A percentile compares a stretch with the other conserved stretches of the same genome.
Conservation (phyloP, 106 monocot species). For the Acanthochlamys bracteata region DNA sequence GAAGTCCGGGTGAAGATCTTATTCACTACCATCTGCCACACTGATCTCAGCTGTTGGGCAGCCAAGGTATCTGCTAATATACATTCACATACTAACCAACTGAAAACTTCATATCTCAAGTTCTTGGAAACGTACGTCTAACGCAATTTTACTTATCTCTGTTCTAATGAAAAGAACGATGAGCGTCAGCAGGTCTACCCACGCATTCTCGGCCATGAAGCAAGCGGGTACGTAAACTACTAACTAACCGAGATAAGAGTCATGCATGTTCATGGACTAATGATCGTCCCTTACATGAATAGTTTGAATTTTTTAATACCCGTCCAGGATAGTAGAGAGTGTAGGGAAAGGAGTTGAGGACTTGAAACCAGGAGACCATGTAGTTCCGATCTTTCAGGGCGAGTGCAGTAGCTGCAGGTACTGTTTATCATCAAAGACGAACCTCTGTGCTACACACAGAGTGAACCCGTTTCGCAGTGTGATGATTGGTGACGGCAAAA, state of each 20-base stretch:
- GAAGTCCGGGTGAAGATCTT: constrained; percentile 64
- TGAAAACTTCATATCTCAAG: neutral
- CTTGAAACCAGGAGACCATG: constrained; percentile 53
- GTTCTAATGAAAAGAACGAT: constrained; percentile 23
- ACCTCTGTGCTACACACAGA: constrained; percentile 35
- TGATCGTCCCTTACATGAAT: neutral
- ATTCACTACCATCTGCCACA: constrained; percentile 78
- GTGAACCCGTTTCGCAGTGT: constrained; percentile 38
- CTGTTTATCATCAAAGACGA: constrained; percentile 45
- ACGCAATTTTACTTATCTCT: neutral
- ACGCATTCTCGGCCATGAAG: constrained; percentile 75
- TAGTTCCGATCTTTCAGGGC: constrained; percentile 70
- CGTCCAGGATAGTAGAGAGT: constrained; percentile 71
- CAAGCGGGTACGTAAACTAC: constrained; percentile 37
- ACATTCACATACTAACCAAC: too few species aligned
- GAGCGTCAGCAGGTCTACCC: constrained; percentile 47
- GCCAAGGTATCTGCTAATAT: constrained; percentile 27
- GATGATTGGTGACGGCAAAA: constrained; percentile 41
- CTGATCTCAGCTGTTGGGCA: constrained; percentile 57
- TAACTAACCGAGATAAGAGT: neutral
- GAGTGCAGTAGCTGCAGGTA: constrained; percentile 51
- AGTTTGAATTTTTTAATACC: neutral
- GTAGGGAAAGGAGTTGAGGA: constrained; percentile 68
- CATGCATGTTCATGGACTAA: neutral
- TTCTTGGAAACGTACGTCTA: too few species aligned